A percentile compares a stretch with the other conserved stretches of the same genome.
phyloP scores from a whole-genome alignment of 371 early-diverging fungal species.

The Apophysomyces trapeziformis region DNA sequence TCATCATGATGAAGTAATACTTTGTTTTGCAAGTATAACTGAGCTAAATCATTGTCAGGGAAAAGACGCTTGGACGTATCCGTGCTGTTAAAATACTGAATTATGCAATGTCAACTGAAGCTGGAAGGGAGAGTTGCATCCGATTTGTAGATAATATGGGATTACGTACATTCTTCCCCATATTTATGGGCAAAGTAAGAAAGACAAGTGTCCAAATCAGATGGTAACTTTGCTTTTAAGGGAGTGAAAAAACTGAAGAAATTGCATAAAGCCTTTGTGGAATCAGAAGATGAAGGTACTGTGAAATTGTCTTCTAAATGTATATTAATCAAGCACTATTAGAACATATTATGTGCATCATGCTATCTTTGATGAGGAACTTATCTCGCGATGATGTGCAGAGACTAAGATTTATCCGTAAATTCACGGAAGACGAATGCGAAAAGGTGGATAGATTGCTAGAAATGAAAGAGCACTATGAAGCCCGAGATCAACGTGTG shows the following conservation, averaged over 20 bases:
- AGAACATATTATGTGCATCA: slow-evolving; percentile 85
- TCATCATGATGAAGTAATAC: slow-evolving; percentile 80
- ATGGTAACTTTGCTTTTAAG: slow-evolving; percentile 31
- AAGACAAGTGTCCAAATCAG: neutral
- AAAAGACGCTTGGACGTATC: slow-evolving; percentile 78
- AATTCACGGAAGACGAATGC: slow-evolving; percentile 81
- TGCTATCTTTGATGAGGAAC: slow-evolving; percentile 73
- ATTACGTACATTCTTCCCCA: slow-evolving; percentile 78
- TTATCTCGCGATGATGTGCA: slow-evolving; percentile 62
- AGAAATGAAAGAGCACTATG: slow-evolving; percentile 73
- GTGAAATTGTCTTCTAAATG: neutral
- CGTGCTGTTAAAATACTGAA: slow-evolving; percentile 88
- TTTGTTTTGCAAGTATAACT: neutral
- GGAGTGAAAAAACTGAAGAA: slow-evolving; percentile 74
- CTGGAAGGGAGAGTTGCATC: slow-evolving; percentile 55
- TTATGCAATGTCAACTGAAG: slow-evolving; percentile 73
- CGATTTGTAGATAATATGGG: slow-evolving; percentile 83
- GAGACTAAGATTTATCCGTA: slow-evolving; percentile 77
- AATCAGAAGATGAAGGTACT: slow-evolving; percentile 77
- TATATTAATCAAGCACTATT: neutral
- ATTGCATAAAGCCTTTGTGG: slow-evolving; percentile 63
- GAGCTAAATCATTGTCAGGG: slow-evolving; percentile 45
- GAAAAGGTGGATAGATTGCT: slow-evolving; percentile 81
- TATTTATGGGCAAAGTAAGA: slow-evolving; percentile 74
- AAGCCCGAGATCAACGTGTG: slow-evolving; percentile 58